phyloP scores from a whole-genome alignment of 2,329 filamentous ascomycete species.

The Eurotiales sp. region DNA sequence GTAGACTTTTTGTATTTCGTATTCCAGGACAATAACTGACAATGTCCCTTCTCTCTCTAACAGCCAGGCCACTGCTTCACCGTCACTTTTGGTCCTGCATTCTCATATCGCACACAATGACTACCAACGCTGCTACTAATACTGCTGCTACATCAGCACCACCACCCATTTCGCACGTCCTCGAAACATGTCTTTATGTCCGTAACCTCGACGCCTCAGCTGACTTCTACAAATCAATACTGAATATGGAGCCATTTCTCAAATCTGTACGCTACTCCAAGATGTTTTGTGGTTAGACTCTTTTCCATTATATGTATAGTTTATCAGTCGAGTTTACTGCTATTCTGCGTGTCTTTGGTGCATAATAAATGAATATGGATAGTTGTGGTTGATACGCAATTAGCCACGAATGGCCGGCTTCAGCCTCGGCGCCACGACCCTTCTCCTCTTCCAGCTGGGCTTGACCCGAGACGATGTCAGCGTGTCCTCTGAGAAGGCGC shows the following conservation, averaged over 20 bases:
- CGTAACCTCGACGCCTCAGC: conserved; percentile 21
- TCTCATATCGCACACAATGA: too few relatives aligned
- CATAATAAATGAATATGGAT: conserved; percentile 18
- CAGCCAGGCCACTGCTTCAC: too few relatives aligned
- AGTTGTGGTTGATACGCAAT: conserved; percentile 14
- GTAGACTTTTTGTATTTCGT: too few relatives aligned
- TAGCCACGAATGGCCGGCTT: conserved; percentile 23
- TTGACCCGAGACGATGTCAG: conserved; percentile 12
- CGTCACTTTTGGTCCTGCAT: too few relatives aligned
- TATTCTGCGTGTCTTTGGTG: too few relatives aligned
- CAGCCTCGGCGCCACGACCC: conserved; percentile 27
- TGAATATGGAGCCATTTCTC: conserved; percentile 21
- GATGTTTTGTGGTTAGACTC: too few relatives aligned
- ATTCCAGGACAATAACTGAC: too few relatives aligned
- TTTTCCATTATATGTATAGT: background rate
- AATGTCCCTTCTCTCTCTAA: too few relatives aligned
- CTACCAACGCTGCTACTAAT: too few relatives aligned
- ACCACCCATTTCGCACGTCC: conserved; percentile 23
- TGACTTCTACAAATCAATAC: conserved; percentile 24
- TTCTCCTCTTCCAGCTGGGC: conserved; percentile 24
- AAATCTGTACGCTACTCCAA: conserved; percentile 15
- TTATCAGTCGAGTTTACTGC: too few relatives aligned
- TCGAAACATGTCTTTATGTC: conserved; percentile 29
- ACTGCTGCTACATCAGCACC: conserved; percentile 13
- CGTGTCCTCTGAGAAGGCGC: conserved; percentile 3